Evolutionary conservation across 1,139 yeast species (phyloP).

Genomic region (Saccharomycopsis hybrid): DNA sequence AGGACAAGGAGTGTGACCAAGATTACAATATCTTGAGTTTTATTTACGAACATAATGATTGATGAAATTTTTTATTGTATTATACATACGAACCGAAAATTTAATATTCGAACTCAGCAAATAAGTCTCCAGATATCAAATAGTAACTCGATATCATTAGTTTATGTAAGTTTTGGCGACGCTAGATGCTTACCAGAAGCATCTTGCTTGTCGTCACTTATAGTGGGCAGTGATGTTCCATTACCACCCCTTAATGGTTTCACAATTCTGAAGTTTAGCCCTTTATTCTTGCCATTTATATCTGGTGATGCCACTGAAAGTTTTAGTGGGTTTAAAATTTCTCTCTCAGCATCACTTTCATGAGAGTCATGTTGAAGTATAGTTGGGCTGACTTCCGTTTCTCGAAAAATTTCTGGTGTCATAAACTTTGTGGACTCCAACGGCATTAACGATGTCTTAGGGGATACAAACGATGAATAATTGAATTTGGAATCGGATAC

Average conservation of each 20-base stretch:
- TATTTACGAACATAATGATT: too few relatives aligned
- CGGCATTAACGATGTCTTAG: background rate
- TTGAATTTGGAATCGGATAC: slow-evolving; percentile 3
- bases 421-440: background rate
- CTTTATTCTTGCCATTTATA: slow-evolving; percentile 26
- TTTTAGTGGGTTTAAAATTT: too few relatives aligned
- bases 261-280: slow-evolving; percentile 52
- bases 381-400: background rate
- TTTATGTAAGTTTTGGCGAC: too few relatives aligned
- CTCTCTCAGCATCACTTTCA: too few relatives aligned
- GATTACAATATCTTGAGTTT: too few relatives aligned
- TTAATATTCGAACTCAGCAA: too few relatives aligned
- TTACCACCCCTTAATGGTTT: slow-evolving; percentile 61
- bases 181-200: too few relatives aligned
- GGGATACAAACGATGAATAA: slow-evolving; percentile 6
- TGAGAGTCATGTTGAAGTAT: too few relatives aligned
- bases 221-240: slow-evolving; percentile 1
- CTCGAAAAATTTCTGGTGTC: background rate
- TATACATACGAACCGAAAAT: too few relatives aligned
- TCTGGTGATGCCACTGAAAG: slow-evolving; percentile 1
- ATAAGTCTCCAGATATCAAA: too few relatives aligned
- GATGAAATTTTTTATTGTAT: too few relatives aligned
- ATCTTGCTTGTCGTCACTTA: background rate
- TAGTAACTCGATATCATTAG: too few relatives aligned
- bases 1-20: background rate